Base-by-base conservation (phyloP, 306 rosid species). In the Quercus agrifolia region DNA sequence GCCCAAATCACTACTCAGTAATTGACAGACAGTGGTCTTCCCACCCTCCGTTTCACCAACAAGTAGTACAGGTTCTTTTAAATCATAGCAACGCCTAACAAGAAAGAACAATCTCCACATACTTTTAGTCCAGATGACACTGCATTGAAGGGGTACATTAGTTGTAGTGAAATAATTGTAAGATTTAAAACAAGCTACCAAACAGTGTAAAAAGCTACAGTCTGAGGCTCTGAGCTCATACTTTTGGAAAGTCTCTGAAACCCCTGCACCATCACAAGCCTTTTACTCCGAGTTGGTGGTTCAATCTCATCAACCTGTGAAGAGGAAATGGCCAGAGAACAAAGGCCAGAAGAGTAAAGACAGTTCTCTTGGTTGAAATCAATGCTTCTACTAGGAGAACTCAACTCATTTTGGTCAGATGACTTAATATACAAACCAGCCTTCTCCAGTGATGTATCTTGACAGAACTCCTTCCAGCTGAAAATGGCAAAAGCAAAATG, bases 11-110 rank as follows among this genome's bases (percentile, higher is more conserved):
- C 84, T 81, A 88, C 94, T 92, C 87, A 95, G 82, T 61, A 90
- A 83, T 83, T 95, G 98, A 80, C 99, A 95, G 64, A 95, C 94
- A 27, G 98, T 95, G 68, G 99, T 95, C 89, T 95, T 95, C 81
- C 99, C 99, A 82, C 97, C 97, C 82, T 97, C 99, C 4, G 99
- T 95, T 85, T 95, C 98, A 82, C 99, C 99, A 80, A 95, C 91
- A 79, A 95, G 97, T 71, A 95, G 93, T 59, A 91, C 97, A 76
- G 99, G 99, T 78, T 95, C 99, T 14, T 86, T 86, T 78, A 88
- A 82, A 20, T 81, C 64, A 71, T 81, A 87, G 87, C 99, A 95
- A 70, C 97, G 94, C 33, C 89, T 86, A 77, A 95, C 92, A 69
- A 95, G 98, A 83, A 91, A 95, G 83, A 71, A 86, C 77, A 95